phyloP scores from a whole-genome alignment of 495 filamentous ascomycete species.

The Friedmanniomyces endolithicus region DNA sequence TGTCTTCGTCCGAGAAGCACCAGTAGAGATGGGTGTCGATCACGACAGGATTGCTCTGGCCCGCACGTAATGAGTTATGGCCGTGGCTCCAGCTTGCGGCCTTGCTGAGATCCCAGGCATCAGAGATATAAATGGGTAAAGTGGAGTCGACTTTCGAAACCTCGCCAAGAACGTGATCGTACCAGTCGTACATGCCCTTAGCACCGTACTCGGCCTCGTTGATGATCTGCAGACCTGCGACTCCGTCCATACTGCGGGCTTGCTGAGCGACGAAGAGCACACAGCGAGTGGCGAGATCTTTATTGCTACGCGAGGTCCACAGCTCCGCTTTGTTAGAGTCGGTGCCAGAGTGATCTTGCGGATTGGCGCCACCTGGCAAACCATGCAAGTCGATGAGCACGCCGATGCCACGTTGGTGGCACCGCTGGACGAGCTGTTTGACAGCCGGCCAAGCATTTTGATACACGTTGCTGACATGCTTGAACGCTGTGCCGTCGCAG shows the following conservation, averaged over 20 bases:
- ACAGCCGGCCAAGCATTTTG: constrained; percentile 37
- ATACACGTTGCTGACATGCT: constrained; percentile 34
- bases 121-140: constrained; percentile 43
- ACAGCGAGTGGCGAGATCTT: constrained; percentile 30
- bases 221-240: constrained; percentile 41
- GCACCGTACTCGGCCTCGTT: constrained; percentile 40
- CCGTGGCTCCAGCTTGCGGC: constrained; percentile 32
- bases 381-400: constrained; percentile 44
- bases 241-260: constrained; percentile 31
- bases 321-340: constrained; percentile 33
- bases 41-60: constrained; percentile 32
- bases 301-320: constrained; percentile 31
- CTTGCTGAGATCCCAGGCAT: constrained; percentile 37
- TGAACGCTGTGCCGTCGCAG: constrained; percentile 39
- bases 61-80: constrained; percentile 17
- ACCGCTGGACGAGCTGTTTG: constrained; percentile 31
- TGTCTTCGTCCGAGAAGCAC: constrained; percentile 37
- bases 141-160: constrained; percentile 34
- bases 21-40: constrained; percentile 48
- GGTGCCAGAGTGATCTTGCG: constrained; percentile 40
- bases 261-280: constrained; percentile 36
- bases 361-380: constrained; percentile 43
- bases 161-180: constrained; percentile 35
- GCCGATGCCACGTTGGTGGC: constrained; percentile 36
- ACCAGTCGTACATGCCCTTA: constrained; percentile 41